A percentile compares a stretch with the other conserved stretches of the same genome.
These are phyloP conservation scores for Phytophthora tentaculata DNA, from an alignment of 352 stramenopile species.

Conservation along the genomic window DNA sequence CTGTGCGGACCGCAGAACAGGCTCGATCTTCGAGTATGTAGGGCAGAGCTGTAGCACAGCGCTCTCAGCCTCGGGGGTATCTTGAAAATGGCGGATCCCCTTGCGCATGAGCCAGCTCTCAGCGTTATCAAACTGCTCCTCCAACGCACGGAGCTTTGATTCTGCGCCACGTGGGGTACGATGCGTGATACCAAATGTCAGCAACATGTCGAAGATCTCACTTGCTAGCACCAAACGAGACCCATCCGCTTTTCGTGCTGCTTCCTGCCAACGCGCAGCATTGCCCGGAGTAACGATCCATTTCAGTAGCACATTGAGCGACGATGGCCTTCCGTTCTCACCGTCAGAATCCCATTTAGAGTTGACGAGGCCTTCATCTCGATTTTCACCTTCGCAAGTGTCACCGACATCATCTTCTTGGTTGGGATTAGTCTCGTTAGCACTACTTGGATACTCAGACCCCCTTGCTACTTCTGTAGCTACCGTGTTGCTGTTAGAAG, in stretches of 20 bases:
- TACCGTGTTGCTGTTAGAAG: not conserved
- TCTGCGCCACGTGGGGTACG: slow-evolving; percentile 1
- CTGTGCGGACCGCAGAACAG: not conserved
- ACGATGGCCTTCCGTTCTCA: slow-evolving; percentile 10
- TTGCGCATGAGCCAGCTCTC: slow-evolving; percentile 14
- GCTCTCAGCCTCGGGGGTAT: not conserved
- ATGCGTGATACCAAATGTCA: slow-evolving; percentile 12
- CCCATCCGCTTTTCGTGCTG: slow-evolving; percentile 10
- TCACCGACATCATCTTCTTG: not conserved
- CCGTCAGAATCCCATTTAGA: slow-evolving; percentile 22
- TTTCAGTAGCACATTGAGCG: slow-evolving; percentile 14
- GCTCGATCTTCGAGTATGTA: slow-evolving; percentile 5
- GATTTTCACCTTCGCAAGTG: too few relatives aligned
- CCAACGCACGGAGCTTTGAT: slow-evolving; percentile 14
- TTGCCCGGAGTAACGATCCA: slow-evolving; percentile 20
- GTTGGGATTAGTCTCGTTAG: slow-evolving; percentile 1
- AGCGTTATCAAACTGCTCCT: slow-evolving; percentile 23
- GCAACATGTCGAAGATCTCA: slow-evolving; percentile 23
- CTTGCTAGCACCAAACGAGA: not conserved
- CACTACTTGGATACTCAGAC: slow-evolving; percentile 2
- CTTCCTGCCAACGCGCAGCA: slow-evolving; percentile 15
- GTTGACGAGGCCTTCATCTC: not conserved
- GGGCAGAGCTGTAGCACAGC: slow-evolving; percentile 18
- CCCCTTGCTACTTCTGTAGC: not conserved
- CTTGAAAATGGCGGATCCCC: slow-evolving; percentile 5